Evolutionary conservation across 164 flowering plant species (phyloP).

Genomic region (Nymphaea thermarum): DNA sequence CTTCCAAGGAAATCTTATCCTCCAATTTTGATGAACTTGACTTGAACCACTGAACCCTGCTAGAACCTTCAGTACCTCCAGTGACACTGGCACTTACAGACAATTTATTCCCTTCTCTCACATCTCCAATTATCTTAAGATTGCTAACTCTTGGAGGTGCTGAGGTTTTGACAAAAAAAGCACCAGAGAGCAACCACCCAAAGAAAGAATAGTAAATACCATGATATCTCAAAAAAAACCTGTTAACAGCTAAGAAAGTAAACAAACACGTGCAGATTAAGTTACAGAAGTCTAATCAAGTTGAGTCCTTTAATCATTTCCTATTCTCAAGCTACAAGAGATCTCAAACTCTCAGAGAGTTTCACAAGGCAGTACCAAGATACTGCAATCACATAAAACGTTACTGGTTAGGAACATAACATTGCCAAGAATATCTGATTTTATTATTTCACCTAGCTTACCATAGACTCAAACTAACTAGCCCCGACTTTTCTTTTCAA

Average conservation of each 20-base stretch:
- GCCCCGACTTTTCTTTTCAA: no score
- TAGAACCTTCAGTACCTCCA: constrained; percentile 93
- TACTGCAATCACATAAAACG: no score
- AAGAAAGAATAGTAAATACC: not conserved
- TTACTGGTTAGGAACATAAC: no score
- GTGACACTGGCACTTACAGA: constrained; percentile 76
- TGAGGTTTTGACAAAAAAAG: constrained; percentile 16
- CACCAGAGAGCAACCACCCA: not conserved
- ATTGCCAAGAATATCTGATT: no score
- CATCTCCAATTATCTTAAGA: constrained; percentile 76
- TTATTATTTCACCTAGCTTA: no score
- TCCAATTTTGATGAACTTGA: constrained; percentile 41
- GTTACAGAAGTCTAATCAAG: not conserved
- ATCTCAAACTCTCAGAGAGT: no score
- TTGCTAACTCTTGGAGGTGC: constrained; percentile 85
- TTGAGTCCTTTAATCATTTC: not conserved
- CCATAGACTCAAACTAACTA: no score
- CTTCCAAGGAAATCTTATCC: constrained; percentile 63
- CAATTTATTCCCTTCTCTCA: constrained; percentile 78
- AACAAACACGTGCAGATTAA: not conserved
- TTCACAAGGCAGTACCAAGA: no score
- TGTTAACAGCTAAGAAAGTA: not conserved
- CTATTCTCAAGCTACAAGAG: no score
- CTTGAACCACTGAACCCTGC: constrained; percentile 98
- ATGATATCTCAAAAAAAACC: not conserved